Conservation (phyloP, 2,329 filamentous ascomycete genomes). For the Cytospora piceae region DNA sequence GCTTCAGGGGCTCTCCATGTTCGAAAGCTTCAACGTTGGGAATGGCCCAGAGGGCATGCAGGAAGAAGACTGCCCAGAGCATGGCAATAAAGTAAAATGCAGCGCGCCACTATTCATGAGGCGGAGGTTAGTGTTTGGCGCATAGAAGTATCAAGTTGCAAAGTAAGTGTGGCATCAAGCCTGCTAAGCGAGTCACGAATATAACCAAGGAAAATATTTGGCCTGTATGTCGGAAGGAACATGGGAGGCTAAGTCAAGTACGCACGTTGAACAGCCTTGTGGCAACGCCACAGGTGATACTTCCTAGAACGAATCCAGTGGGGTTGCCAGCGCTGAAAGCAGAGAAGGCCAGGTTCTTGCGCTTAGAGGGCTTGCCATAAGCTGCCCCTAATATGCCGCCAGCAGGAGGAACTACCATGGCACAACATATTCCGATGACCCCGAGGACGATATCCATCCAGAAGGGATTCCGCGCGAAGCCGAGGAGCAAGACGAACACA, state of each 20-base stretch:
- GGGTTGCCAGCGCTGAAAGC: constrained; percentile 56
- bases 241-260: neutral
- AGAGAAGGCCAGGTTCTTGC: constrained; percentile 69
- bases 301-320: constrained; percentile 46
- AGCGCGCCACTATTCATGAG: constrained; percentile 57
- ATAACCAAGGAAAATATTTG: neutral
- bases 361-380: constrained; percentile 61
- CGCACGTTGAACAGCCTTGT: constrained; percentile 55
- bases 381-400: constrained; percentile 66
- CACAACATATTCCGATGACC: constrained; percentile 65
- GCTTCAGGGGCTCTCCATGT: constrained; percentile 42
- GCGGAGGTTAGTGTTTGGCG: neutral
- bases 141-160: neutral
- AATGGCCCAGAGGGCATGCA: constrained; percentile 63
- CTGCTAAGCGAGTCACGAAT: neutral
- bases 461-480: constrained; percentile 62
- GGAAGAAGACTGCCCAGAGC: constrained; percentile 63
- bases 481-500: constrained; percentile 58
- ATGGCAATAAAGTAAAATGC: constrained; percentile 65
- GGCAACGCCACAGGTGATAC: constrained; percentile 65
- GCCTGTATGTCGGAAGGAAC: neutral
- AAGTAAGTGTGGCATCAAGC: neutral
- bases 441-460: constrained; percentile 66
- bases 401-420: constrained; percentile 65
- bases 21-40: constrained; percentile 56